A percentile compares a stretch with the other conserved stretches of the same genome.
Evolutionary conservation across 1,139 yeast species (phyloP).

Genomic region (Candida tetrigidarum): DNA sequence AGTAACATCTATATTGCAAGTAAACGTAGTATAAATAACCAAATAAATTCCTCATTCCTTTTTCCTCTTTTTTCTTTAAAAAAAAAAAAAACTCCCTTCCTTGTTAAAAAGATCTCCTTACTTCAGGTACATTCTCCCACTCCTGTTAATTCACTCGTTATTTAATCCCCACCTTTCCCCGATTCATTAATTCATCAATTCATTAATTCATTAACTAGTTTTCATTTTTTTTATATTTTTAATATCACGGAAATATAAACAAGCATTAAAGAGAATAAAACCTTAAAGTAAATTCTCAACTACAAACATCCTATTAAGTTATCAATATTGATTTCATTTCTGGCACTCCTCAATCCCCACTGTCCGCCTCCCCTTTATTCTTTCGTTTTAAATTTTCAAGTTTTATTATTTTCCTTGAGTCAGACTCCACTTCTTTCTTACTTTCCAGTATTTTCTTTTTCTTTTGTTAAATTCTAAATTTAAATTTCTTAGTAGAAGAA

Average conservation of each 20-base stretch:
- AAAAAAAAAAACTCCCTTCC: neutral
- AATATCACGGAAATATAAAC: no score
- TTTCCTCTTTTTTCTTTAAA: neutral
- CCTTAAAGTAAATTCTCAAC: no score
- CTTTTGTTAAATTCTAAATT: no score
- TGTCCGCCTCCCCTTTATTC: neutral
- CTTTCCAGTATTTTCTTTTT: neutral
- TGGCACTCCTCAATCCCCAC: neutral
- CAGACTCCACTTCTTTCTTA: neutral
- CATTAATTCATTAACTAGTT: neutral
- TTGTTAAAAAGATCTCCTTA: neutral
- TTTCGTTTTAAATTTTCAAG: no score
- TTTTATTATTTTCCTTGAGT: neutral
- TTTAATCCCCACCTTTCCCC: neutral
- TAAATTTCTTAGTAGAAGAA: no score
- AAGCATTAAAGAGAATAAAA: neutral
- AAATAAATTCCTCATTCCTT: conserved; percentile 1
- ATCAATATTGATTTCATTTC: no score
- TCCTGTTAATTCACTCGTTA: neutral
- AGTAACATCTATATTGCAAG: neutral
- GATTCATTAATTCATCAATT: neutral
- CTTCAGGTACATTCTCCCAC: neutral
- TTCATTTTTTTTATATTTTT: neutral
- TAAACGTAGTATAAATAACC: neutral
- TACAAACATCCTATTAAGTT: no score